Base-by-base conservation (phyloP, 306 rosid genomes). In the Erythrophleum fordii region DNA sequence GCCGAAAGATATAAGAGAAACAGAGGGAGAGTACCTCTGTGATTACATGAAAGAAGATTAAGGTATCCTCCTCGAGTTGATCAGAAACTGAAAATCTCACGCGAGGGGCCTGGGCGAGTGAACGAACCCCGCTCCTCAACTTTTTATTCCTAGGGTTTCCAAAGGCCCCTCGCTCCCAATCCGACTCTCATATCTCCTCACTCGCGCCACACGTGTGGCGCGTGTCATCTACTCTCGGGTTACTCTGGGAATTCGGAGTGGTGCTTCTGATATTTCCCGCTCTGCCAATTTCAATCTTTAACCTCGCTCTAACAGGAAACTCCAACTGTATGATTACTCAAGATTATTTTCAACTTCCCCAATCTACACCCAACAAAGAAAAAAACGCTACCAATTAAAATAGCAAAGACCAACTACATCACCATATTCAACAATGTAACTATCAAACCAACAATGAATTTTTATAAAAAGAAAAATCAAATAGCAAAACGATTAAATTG, bases 21-120 rank as follows among this genome's bases (percentile, higher is more conserved):
- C 8, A 26, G 37, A 69, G 74, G 37, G 22, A 14, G 35, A 6
- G 35, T 69, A 69, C 61, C 76, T 48, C 18, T 48, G 67, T 4
- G 45, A 31, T 28, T 48, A 10, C 45, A 48, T 34, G 25, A 22
- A 10, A 41, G 28, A 37, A 73, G 51, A 11, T 39, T 45, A 73
- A 48, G 61, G 76, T 18, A 23, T 4, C 16, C 74, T 25, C 14
- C 39, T 26, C 16, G 22, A 16, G 80, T 77, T 73, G 78, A 71
- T 71, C 75, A 23, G 18, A 68, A 22, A 34, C 71, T 44, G 71
- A 13, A 46, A 67, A 59, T 68, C 69, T 80, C 87, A 86, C 89
- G 89, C 87, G 85, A 83, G 81, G 80, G 80, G 72, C 60, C 69
- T 72, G 81, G 77, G 89, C 89, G 83, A 78, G 86, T 83, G 86